phyloP scores from a whole-genome alignment of 108 stramenopile species.

The Asterionellopsis glacialis region DNA sequence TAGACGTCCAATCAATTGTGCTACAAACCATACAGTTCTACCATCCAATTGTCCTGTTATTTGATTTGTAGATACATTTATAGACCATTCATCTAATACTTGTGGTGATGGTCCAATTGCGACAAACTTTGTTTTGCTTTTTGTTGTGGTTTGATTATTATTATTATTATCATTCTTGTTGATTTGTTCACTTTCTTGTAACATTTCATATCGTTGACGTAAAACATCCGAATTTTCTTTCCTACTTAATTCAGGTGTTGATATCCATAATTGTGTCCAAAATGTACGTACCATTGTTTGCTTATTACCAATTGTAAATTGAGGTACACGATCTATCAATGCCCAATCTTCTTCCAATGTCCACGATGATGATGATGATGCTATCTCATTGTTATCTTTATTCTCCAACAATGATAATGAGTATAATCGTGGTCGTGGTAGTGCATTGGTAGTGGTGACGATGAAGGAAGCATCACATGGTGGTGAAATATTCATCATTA shows the following conservation, averaged over 20 bases:
- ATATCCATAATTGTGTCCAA: slow-evolving; percentile 18
- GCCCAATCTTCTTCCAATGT: slow-evolving; percentile 27
- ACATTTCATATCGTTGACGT: slow-evolving; percentile 1
- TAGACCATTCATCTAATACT: slow-evolving; percentile 12
- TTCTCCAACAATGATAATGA: too few relatives aligned
- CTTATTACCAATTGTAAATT: slow-evolving; percentile 12
- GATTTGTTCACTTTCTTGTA: too few relatives aligned
- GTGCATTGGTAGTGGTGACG: too few relatives aligned
- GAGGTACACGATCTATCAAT: slow-evolving; percentile 16
- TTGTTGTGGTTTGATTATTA: neutral
- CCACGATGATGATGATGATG: slow-evolving; percentile 5
- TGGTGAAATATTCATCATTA: too few relatives aligned
- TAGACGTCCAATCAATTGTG: slow-evolving; percentile 14
- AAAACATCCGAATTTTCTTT: slow-evolving; percentile 1
- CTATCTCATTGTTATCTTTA: too few relatives aligned
- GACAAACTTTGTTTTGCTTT: neutral
- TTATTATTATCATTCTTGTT: too few relatives aligned
- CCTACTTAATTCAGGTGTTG: slow-evolving; percentile 4
- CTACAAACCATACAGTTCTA: slow-evolving; percentile 15
- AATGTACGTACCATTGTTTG: slow-evolving; percentile 10
- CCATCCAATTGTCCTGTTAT: neutral
- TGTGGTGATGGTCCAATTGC: slow-evolving; percentile 20
- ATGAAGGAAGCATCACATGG: too few relatives aligned
- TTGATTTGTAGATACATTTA: neutral
- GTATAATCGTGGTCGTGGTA: too few relatives aligned